These are phyloP conservation scores for Eremothecium sinecaudum DNA, from an alignment of 1,139 yeast species.

Conservation along the genomic window DNA sequence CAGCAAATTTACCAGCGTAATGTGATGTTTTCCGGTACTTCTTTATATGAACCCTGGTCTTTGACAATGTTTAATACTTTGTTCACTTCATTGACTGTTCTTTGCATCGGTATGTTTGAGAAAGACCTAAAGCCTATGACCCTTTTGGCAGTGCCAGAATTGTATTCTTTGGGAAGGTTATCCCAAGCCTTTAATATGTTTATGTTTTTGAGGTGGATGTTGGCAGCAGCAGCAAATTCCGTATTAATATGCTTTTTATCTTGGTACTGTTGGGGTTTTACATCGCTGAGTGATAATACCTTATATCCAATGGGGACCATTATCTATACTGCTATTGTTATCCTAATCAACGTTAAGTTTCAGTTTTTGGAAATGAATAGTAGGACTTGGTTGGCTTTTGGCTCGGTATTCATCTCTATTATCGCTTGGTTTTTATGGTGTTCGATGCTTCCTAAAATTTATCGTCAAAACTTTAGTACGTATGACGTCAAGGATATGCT, in stretches of 20 bases:
- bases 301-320: slow-evolving; percentile 75
- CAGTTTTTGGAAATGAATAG: slow-evolving; percentile 80
- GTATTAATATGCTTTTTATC: slow-evolving; percentile 60
- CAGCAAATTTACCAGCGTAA: slow-evolving; percentile 82
- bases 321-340: slow-evolving; percentile 60
- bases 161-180: slow-evolving; percentile 68
- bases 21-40: slow-evolving; percentile 85
- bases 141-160: slow-evolving; percentile 80
- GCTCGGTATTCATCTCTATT: slow-evolving; percentile 62
- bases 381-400: slow-evolving; percentile 61
- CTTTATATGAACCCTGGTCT: slow-evolving; percentile 92
- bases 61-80: slow-evolving; percentile 93
- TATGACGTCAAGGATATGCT: slow-evolving; percentile 69
- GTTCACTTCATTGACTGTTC: slow-evolving; percentile 85
- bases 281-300: slow-evolving; percentile 60
- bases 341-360: slow-evolving; percentile 67
- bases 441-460: slow-evolving; percentile 60
- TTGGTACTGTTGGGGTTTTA: slow-evolving; percentile 59
- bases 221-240: slow-evolving; percentile 66
- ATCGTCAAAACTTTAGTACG: slow-evolving; percentile 46
- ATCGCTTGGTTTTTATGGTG: slow-evolving; percentile 90
- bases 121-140: slow-evolving; percentile 85
- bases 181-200: slow-evolving; percentile 66
- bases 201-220: slow-evolving; percentile 70
- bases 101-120: slow-evolving; percentile 92